Evolutionary conservation across 2,329 filamentous ascomycete genomes (phyloP).

Genomic region (Dothiorella sarmentorum): DNA sequence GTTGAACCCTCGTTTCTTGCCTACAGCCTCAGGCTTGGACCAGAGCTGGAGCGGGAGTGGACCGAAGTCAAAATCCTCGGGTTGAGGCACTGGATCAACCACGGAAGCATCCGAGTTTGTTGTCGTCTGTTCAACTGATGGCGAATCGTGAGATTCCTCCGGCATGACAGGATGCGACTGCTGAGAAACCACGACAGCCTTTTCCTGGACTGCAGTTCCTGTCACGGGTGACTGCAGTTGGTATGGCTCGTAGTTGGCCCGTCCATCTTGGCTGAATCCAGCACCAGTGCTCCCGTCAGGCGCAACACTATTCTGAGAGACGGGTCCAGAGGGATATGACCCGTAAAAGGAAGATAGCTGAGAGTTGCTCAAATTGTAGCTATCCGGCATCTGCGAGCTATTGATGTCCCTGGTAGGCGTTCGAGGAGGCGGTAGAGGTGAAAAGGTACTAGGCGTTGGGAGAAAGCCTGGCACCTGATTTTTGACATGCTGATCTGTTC

Average conservation of each 20-base stretch:
- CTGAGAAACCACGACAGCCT: neutral
- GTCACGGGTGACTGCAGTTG: neutral
- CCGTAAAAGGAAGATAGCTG: neutral
- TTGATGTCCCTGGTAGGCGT: neutral
- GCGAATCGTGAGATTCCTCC: neutral
- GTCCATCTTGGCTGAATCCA: too few relatives aligned
- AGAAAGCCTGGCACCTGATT: neutral
- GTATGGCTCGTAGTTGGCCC: neutral
- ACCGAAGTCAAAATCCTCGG: slow-evolving; percentile 23
- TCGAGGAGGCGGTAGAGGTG: neutral
- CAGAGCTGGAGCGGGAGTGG: slow-evolving; percentile 26
- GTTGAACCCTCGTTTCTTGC: neutral
- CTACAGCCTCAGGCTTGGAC: slow-evolving; percentile 25
- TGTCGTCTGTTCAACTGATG: neutral
- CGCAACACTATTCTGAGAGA: neutral
- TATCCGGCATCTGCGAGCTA: slow-evolving; percentile 1
- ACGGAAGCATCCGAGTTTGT: too few relatives aligned
- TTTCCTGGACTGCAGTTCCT: too few relatives aligned
- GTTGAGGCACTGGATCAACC: neutral
- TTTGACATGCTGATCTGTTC: neutral
- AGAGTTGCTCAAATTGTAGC: neutral
- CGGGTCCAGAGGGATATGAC: neutral
- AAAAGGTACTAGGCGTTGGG: neutral
- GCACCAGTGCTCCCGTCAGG: neutral
- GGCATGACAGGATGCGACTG: neutral